Conservation (phyloP, 148 eudicot genomes). For the Mesembryanthemum crystallinum region DNA sequence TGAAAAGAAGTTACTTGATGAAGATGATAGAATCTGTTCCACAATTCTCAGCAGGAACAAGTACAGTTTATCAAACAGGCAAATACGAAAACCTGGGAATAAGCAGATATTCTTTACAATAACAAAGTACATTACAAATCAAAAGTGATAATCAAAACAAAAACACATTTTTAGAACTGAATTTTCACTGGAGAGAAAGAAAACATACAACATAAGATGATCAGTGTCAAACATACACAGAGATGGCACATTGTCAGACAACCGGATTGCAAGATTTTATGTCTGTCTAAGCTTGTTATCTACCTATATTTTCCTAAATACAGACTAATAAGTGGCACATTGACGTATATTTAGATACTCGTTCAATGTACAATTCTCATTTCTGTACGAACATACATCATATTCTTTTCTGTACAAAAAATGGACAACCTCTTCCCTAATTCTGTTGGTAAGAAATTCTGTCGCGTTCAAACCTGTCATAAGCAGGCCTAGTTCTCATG, state of each 20-base stretch:
- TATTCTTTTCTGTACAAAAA: background rate
- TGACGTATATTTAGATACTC: background rate
- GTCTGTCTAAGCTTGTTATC: background rate
- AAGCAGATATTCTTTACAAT: too few species aligned
- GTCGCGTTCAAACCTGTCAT: conserved; percentile 59
- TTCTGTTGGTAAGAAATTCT: conserved; percentile 35
- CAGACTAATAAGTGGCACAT: background rate
- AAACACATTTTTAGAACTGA: background rate
- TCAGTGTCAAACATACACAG: background rate
- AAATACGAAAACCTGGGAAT: too few species aligned
- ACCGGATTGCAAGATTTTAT: too few species aligned
- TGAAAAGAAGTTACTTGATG: too few species aligned
- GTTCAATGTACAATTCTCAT: background rate
- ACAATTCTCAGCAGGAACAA: too few species aligned
- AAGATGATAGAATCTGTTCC: too few species aligned
- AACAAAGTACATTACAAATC: too few species aligned
- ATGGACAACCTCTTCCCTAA: conserved; percentile 5
- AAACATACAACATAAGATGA: background rate
- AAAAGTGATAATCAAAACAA: background rate
- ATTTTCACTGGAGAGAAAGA: background rate
- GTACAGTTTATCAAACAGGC: too few species aligned
- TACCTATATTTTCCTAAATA: background rate
- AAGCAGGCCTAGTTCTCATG: conserved; percentile 67
- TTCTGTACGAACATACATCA: background rate
- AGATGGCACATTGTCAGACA: too few species aligned